Percentiles rank a stretch among this genome's conserved stretches.
phyloP scores from a whole-genome alignment of 805 yeast genomes.

The Monosporozyma solicola region DNA sequence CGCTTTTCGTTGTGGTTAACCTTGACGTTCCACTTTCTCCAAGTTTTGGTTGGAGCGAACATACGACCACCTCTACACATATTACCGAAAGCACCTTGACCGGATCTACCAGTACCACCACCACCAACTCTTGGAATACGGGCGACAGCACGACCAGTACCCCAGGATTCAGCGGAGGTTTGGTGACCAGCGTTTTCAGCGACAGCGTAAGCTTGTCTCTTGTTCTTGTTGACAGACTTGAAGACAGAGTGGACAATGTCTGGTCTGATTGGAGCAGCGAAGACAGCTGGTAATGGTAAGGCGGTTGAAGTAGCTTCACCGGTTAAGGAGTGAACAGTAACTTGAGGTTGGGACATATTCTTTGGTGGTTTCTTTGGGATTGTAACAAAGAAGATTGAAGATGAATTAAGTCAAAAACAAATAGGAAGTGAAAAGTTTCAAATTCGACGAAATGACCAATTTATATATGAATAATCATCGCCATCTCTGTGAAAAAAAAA shows the following conservation, averaged over 20 bases:
- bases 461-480: background rate
- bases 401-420: background rate
- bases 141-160: conserved; percentile 99
- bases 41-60: conserved; percentile 99
- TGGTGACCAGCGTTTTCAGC: conserved; percentile 99
- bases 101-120: conserved; percentile 99
- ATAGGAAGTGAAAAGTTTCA: background rate
- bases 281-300: conserved; percentile 95
- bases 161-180: conserved; percentile 99
- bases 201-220: conserved; percentile 99
- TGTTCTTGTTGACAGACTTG: conserved; percentile 98
- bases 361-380: conserved; percentile 2
- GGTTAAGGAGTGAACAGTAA: conserved; percentile 79
- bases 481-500: background rate
- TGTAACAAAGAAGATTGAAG: background rate
- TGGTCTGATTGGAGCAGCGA: conserved; percentile 99
- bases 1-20: conserved; percentile 99
- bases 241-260: conserved; percentile 98
- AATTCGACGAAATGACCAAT: background rate
- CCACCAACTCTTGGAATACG: conserved; percentile 99
- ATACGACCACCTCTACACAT: conserved; percentile 99
- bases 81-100: conserved; percentile 99
- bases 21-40: conserved; percentile 99
- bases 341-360: conserved; percentile 83
- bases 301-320: conserved; percentile 83